Evolutionary conservation across 495 filamentous ascomycete genomes (phyloP).

Genomic region (Penicillium daleae): DNA sequence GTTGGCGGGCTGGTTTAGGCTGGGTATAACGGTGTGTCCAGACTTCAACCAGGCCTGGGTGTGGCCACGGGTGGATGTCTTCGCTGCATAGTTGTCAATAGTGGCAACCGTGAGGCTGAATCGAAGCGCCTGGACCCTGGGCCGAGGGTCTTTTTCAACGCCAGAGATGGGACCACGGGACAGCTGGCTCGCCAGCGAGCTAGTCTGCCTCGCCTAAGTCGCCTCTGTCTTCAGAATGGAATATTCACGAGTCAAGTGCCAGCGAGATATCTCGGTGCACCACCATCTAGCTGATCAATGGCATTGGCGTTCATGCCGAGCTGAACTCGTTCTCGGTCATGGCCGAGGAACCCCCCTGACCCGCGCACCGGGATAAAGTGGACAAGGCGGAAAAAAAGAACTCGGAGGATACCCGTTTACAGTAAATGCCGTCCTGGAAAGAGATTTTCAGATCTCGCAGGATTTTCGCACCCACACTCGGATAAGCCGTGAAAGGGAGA

Average conservation of each 20-base stretch:
- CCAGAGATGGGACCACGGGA: no score
- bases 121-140: background rate
- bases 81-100: conserved; percentile 1
- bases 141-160: no score
- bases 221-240: background rate
- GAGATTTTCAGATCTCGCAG: background rate
- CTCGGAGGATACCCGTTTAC: conserved; percentile 1
- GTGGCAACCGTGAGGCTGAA: background rate
- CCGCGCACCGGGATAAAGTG: background rate
- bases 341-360: background rate
- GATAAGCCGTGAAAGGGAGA: no score
- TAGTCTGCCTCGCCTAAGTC: background rate
- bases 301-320: background rate
- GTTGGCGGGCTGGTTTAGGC: background rate
- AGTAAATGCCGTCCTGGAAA: background rate
- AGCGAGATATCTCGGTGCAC: background rate
- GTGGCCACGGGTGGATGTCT: background rate
- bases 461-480: background rate
- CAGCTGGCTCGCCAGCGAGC: background rate
- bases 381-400: background rate
- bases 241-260: background rate
- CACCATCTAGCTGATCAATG: background rate
- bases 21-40: background rate
- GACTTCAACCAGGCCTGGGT: no score
- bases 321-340: conserved; percentile 5